A percentile compares a stretch with the other conserved stretches of the same genome.
Evolutionary conservation across 2,329 filamentous ascomycete species (phyloP).

Genomic region (Endocalyx cinctus): DNA sequence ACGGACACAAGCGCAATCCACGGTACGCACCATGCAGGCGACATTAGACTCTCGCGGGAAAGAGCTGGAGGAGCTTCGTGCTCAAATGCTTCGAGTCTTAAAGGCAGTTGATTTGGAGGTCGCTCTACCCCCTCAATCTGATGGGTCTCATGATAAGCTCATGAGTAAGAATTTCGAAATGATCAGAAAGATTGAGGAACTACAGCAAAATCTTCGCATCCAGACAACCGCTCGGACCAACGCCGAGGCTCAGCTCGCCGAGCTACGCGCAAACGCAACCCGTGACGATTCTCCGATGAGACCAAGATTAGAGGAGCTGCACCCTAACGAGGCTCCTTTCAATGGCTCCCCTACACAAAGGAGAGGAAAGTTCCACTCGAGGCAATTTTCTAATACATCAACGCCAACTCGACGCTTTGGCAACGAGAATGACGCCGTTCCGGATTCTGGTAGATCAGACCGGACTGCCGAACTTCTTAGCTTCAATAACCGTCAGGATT

Average conservation of each 20-base stretch:
- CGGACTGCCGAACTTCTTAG: constrained; percentile 77
- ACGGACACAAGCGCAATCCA: constrained; percentile 78
- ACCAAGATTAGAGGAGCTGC: constrained; percentile 80
- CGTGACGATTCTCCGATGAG: constrained; percentile 69
- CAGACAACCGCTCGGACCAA: constrained; percentile 76
- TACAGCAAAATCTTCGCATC: constrained; percentile 83
- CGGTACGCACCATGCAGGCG: constrained; percentile 73
- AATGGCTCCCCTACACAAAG: constrained; percentile 71
- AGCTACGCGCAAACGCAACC: constrained; percentile 67
- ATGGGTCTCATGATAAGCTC: constrained; percentile 56
- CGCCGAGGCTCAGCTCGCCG: constrained; percentile 77
- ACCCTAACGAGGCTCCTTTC: constrained; percentile 72
- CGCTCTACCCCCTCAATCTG: constrained; percentile 57
- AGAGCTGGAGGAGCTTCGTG: constrained; percentile 75
- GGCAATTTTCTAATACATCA: constrained; percentile 67
- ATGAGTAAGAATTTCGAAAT: constrained; percentile 76
- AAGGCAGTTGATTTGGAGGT: constrained; percentile 80
- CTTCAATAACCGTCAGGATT: constrained; percentile 84
- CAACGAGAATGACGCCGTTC: constrained; percentile 55
- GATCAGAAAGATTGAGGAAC: constrained; percentile 77
- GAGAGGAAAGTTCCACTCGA: constrained; percentile 46
- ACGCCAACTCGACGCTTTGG: constrained; percentile 73
- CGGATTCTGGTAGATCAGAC: constrained; percentile 80
- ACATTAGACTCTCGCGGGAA: constrained; percentile 75
- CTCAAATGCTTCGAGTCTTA: constrained; percentile 75